phyloP scores from a whole-genome alignment of 2,329 filamentous ascomycete genomes.

The Didymella pomorum region DNA sequence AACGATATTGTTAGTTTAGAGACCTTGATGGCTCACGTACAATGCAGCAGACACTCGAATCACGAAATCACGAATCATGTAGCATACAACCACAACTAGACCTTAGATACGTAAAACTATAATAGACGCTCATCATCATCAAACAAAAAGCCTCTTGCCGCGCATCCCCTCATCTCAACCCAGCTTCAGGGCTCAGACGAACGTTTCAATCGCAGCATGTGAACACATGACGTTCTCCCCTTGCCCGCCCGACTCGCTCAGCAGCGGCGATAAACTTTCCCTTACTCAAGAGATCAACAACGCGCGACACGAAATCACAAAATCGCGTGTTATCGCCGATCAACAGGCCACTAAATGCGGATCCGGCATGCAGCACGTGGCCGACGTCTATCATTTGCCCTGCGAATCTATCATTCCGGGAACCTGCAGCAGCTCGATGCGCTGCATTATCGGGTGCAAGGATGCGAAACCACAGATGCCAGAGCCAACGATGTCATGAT shows the following conservation, averaged over 20 bases:
- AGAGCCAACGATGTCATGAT: no score
- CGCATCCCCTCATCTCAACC: neutral
- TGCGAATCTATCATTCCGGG: conserved; percentile 20
- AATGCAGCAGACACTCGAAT: conserved; percentile 22
- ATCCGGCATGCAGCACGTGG: conserved; percentile 19
- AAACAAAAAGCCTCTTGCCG: neutral
- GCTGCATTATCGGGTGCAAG: conserved; percentile 2
- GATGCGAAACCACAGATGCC: no score
- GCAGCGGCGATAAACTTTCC: neutral
- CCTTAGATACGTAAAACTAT: conserved; percentile 9
- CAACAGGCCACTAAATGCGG: conserved; percentile 2
- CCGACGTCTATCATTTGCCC: conserved; percentile 9
- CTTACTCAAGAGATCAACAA: conserved; percentile 8
- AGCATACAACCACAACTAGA: neutral
- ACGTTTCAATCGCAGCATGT: conserved; percentile 7
- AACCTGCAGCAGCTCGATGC: conserved; percentile 15
- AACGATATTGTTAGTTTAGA: conserved; percentile 19
- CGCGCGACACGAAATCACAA: neutral
- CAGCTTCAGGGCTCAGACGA: neutral
- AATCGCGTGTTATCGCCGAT: conserved; percentile 8
- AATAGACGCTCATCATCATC: conserved; percentile 11
- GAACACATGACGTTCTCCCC: conserved; percentile 12
- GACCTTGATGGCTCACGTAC: conserved; percentile 12
- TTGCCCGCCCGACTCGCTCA: neutral
- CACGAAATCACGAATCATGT: conserved; percentile 13